Evolutionary conservation across 495 filamentous ascomycete genomes (phyloP).

Genomic region (Choiromyces venosus): DNA sequence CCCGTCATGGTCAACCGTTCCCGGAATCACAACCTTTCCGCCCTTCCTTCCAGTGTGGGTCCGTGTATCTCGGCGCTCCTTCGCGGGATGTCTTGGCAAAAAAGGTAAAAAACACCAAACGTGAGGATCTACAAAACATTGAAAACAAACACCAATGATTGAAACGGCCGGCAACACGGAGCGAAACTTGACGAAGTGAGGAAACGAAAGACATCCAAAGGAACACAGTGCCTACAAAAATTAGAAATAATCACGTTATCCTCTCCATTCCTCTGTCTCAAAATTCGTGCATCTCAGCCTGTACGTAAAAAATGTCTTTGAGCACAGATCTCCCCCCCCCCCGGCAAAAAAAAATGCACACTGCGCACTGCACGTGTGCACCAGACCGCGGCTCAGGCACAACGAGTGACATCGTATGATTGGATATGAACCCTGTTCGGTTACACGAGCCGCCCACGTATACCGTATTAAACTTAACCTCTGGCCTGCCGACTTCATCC

Average conservation of each 20-base stretch:
- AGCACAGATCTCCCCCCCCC: background rate
- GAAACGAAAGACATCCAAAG: background rate
- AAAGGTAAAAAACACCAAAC: background rate
- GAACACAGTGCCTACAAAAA: background rate
- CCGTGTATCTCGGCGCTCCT: background rate
- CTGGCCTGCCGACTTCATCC: background rate
- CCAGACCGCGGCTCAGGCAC: background rate
- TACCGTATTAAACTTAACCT: background rate
- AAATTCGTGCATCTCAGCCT: background rate
- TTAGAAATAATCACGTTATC: background rate
- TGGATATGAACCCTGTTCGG: background rate
- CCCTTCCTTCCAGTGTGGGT: background rate
- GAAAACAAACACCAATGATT: background rate
- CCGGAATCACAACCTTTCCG: background rate
- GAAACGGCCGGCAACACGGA: background rate
- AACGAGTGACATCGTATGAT: conserved; percentile 1
- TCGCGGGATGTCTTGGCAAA: background rate
- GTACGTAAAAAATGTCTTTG: background rate
- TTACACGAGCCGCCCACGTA: background rate
- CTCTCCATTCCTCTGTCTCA: background rate
- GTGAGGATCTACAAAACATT: background rate
- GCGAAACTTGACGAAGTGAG: background rate
- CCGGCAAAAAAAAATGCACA: no score
- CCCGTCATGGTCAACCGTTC: background rate
- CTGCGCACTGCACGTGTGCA: background rate